These are phyloP conservation scores for Fennellomyces sp. DNA, from an alignment of 371 early-diverging fungal genomes.

Conservation along the genomic window DNA sequence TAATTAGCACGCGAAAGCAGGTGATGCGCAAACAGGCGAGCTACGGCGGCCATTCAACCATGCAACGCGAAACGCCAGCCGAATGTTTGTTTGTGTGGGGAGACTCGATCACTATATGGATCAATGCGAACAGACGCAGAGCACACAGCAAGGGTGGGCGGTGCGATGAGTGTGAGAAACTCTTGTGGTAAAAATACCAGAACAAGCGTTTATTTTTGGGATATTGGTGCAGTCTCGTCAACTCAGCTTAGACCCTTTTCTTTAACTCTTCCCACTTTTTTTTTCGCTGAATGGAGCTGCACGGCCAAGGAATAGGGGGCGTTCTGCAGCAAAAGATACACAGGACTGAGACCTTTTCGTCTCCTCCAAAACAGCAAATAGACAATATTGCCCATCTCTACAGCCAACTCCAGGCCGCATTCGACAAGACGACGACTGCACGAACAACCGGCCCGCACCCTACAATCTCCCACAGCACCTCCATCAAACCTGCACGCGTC, in stretches of 20 bases:
- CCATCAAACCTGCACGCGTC: not conserved
- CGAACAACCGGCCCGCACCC: not conserved
- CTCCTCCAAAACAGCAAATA: slow-evolving; percentile 17
- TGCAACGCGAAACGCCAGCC: no score
- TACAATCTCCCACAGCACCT: not conserved
- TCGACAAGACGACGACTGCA: slow-evolving; percentile 12
- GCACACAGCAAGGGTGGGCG: no score
- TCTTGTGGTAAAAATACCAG: no score
- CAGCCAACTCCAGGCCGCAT: slow-evolving; percentile 25
- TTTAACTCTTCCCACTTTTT: not conserved
- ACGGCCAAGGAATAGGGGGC: slow-evolving; percentile 13
- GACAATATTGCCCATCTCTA: slow-evolving; percentile 19
- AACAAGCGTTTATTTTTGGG: no score
- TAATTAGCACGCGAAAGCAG: no score
- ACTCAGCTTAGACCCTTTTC: no score
- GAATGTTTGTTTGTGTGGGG: no score
- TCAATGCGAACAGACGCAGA: no score
- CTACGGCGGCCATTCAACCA: no score
- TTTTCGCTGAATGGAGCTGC: slow-evolving; percentile 8
- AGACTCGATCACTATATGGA: no score
- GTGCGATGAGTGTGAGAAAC: no score
- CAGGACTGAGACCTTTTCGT: not conserved
- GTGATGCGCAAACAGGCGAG: no score
- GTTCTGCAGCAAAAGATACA: slow-evolving; percentile 16
- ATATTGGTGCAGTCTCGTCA: not conserved